Base-by-base conservation (phyloP, 2,329 filamentous ascomycete species). In the Mollisiaceae sp. region DNA sequence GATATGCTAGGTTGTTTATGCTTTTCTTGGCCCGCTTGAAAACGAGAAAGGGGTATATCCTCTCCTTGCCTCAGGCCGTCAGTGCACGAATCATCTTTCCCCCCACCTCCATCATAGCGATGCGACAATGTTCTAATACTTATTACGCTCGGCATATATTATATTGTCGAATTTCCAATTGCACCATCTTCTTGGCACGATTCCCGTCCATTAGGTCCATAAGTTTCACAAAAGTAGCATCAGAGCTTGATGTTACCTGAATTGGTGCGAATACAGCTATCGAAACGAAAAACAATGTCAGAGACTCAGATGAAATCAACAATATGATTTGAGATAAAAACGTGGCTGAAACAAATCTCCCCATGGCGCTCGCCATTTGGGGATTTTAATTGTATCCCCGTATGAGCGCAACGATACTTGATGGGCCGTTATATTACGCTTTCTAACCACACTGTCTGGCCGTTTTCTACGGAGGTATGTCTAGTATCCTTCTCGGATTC, bases 281-380 rank as follows among this genome's bases (percentile, higher is more conserved):
- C 43, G 60, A 61, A 61, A 50, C 58, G 43, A 62, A 52, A 65
- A 62, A 45, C 20, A 58, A 65, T 6, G 47, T 60, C 50, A 32
- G 52, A 56, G 24, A 36, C n/a, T n/a, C n/a, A n/a, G n/a, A n/a
- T n/a, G 20, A 20, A 52, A 39, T 47, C 39, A 57, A 57, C 32
- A 61, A 57, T 55, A 20, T n/a, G 32, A 39, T 24, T 47, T 39
- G 39, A 36, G 39, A 57, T 39, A 60, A 38, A 27, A 15, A 47
- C 27, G 43, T 52, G 58, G 62, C 62, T 60, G 62, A 64, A 60
- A 63, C 56, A 59, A 39, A 35, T 18, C n/a, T 22, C 35, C 52
- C 52, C 52, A 35, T 32, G 18, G 15, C 24, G 27, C 38, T n/a
- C 47, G 20, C 11, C 41, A 15, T 20, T 55, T 55, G 45, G 32